Base-by-base conservation (phyloP, 164 flowering plant species). In the Chloranthus sessilifolius region DNA sequence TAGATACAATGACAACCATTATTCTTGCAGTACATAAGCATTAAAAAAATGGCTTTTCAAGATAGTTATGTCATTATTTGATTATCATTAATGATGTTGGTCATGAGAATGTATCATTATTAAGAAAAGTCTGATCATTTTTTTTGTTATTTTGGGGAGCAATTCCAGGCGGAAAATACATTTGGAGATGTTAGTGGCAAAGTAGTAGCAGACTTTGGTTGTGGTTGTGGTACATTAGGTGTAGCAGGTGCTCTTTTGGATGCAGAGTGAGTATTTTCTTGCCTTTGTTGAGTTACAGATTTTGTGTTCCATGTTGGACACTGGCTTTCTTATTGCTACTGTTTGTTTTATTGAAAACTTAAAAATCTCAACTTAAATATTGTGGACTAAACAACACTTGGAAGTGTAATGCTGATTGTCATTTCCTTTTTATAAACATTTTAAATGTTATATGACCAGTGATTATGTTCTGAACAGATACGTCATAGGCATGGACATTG, bases 151-250 rank as follows among this genome's bases (percentile, higher is more conserved):
- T 8, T 23, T 36, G 28, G 10, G 22, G n/a, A 36, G 17, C 24
- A n/a, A 24, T 41, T 59, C 25, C 48, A 92, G 98, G 96, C 92
- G 1, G 97, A 89, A 69, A 86, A 81, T 69, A 81, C 97, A 49
- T 92, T 72, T 68, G 97, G 80, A 41, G 95, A 89, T 67, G 74
- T 92, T 22, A 63, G 67, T 49, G 70, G 69, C 48, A 92, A 81
- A 60, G 81, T 86, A 11, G 99, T 92, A 17, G 99, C 97, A 23
- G 99, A 88, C 68, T 82, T 88, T 58, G 99, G 99, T 8, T 92
- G 97, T 63, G 99, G 99, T 38, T 92, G 99, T 68, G 99, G 99
- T 53, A 88, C 97, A 16, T 67, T 92, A 43, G 88, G 91, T 36
- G 49, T 83, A 48, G 99, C 95, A 17, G 88, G 85, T 70, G 75